Percentiles rank a stretch among this genome's conserved stretches.
These are phyloP conservation scores for Flaveria linearis DNA, from an alignment of 129 eudicot species.

Conservation along the genomic window DNA sequence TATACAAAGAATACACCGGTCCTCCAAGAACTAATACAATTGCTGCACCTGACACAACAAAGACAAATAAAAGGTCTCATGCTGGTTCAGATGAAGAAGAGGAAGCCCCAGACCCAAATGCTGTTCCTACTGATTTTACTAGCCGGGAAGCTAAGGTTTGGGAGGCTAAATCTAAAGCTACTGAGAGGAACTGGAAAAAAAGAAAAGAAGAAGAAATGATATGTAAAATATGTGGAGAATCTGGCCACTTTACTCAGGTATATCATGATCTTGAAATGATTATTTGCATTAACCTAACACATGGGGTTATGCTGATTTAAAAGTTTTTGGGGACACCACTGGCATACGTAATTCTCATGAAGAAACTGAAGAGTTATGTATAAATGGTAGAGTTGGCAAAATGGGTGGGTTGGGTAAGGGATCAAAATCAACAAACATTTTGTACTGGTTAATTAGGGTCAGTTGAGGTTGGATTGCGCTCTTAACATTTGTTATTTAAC, in stretches of 20 bases:
- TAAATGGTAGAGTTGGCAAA: constrained; percentile 1
- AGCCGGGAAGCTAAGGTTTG: constrained; percentile 99
- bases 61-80: constrained; percentile 60
- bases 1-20: constrained; percentile 96
- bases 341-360: neutral
- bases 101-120: constrained; percentile 81
- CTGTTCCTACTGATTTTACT: constrained; percentile 98
- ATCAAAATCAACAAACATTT: neutral
- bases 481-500: neutral
- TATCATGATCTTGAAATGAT: neutral
- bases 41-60: constrained; percentile 42
- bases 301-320: neutral
- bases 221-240: constrained; percentile 97
- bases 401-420: neutral
- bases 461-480: neutral
- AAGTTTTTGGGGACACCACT: neutral
- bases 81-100: constrained; percentile 88
- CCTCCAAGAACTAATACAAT: constrained; percentile 60
- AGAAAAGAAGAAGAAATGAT: constrained; percentile 98
- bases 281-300: neutral
- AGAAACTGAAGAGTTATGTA: neutral
- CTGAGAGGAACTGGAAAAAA: constrained; percentile 97
- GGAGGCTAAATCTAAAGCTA: constrained; percentile 99
- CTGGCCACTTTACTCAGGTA: constrained; percentile 99
- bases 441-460: neutral